phyloP scores from a whole-genome alignment of 495 filamentous ascomycete genomes.

The Cercophora scortea region DNA sequence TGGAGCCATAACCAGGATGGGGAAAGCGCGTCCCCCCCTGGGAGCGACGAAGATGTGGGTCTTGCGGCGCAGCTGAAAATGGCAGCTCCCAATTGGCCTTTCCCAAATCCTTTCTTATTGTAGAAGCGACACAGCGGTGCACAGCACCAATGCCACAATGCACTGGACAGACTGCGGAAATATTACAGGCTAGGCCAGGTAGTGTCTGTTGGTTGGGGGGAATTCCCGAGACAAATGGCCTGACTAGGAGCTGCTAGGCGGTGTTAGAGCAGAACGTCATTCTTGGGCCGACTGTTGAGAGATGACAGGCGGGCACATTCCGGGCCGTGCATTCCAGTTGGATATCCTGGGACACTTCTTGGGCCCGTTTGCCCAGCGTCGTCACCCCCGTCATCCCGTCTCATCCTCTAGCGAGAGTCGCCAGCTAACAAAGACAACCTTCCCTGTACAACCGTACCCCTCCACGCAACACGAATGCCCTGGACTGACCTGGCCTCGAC shows the following conservation, averaged over 20 bases:
- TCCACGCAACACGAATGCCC: no score
- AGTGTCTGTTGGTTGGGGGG: constrained; percentile 8
- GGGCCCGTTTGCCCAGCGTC: no score
- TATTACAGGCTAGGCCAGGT: background rate
- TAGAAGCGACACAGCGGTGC: constrained; percentile 7
- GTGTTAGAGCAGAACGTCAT: constrained; percentile 8
- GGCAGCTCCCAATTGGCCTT: constrained; percentile 12
- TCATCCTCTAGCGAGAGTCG: no score
- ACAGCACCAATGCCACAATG: constrained; percentile 17
- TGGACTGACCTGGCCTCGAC: no score
- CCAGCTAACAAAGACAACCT: no score
- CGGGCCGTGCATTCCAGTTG: no score
- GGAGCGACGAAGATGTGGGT: constrained; percentile 6
- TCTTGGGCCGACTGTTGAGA: background rate
- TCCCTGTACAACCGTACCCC: no score
- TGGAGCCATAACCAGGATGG: constrained; percentile 17
- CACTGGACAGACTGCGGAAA: background rate
- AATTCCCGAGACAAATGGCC: no score
- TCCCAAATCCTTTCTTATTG: constrained; percentile 18
- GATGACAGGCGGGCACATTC: no score
- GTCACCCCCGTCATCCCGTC: no score
- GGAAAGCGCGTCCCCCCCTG: constrained; percentile 4
- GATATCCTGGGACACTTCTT: no score
- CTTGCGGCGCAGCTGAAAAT: constrained; percentile 19
- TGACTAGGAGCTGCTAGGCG: background rate